A percentile compares a stretch with the other conserved stretches of the same genome.
phyloP scores from a whole-genome alignment of 2,329 filamentous ascomycete species.

The Seiridium cupressi region DNA sequence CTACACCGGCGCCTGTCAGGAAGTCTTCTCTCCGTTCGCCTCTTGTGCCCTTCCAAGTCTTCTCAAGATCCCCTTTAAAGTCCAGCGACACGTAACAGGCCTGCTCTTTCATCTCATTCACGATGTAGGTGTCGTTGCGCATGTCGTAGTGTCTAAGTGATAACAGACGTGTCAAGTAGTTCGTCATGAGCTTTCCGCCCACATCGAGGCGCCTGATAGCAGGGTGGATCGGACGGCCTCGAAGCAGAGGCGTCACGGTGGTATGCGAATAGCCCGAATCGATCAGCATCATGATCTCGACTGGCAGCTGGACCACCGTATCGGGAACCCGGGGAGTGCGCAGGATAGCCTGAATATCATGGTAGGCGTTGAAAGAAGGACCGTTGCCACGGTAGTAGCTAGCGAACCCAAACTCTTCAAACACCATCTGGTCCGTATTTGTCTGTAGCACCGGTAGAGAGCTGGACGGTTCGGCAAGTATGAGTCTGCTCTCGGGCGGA shows the following conservation, averaged over 20 bases:
- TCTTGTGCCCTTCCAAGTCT: constrained; percentile 75
- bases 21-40: constrained; percentile 54
- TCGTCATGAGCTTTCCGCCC: constrained; percentile 90
- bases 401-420: constrained; percentile 94
- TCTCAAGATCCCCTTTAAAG: constrained; percentile 76
- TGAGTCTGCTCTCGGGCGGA: constrained; percentile 75
- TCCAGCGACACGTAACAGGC: constrained; percentile 80
- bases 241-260: constrained; percentile 81
- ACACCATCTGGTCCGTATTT: constrained; percentile 94
- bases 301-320: constrained; percentile 49
- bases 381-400: constrained; percentile 77
- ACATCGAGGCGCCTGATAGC: constrained; percentile 84
- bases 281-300: constrained; percentile 82
- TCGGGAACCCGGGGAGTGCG: constrained; percentile 53
- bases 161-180: constrained; percentile 85
- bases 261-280: constrained; percentile 94
- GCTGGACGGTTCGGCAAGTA: constrained; percentile 86
- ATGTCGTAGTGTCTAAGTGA: constrained; percentile 94
- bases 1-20: constrained; percentile 57
- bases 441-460: constrained; percentile 76
- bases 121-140: constrained; percentile 88
- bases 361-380: constrained; percentile 76
- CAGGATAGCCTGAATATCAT: constrained; percentile 70
- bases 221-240: constrained; percentile 75
- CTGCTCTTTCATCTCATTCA: constrained; percentile 94